phyloP scores from a whole-genome alignment of 2,329 filamentous ascomycete genomes.

The Tolypocladium ophioglossoides region DNA sequence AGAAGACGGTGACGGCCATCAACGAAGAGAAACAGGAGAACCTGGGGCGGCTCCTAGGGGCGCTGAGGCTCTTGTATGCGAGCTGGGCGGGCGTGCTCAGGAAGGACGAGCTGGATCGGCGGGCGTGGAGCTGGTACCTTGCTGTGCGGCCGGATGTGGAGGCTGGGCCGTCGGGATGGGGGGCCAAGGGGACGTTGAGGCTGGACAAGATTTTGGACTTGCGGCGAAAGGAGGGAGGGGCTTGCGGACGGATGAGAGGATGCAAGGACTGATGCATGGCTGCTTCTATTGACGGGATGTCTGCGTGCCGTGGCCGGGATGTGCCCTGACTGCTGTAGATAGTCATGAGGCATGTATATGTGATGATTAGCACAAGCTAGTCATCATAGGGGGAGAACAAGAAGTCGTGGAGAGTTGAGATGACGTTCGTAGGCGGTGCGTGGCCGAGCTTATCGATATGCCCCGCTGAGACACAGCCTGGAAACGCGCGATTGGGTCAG shows the following conservation, averaged over 20 bases:
- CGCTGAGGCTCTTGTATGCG: constrained; percentile 59
- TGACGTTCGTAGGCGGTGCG: background rate
- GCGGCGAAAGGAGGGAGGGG: constrained; percentile 18
- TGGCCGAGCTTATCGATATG: constrained; percentile 7
- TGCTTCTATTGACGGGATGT: background rate
- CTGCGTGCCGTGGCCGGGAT: background rate
- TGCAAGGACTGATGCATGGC: background rate
- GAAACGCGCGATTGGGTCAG: background rate
- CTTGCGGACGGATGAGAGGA: no score
- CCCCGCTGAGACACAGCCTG: constrained; percentile 1
- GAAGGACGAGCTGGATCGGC: constrained; percentile 57
- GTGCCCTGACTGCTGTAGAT: no score
- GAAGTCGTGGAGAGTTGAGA: background rate
- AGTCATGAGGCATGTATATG: background rate
- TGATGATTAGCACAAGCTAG: background rate
- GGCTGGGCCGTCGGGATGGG: constrained; percentile 67
- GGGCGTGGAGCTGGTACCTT: constrained; percentile 76
- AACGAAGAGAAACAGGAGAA: constrained; percentile 58
- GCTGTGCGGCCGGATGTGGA: constrained; percentile 67
- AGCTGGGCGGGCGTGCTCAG: constrained; percentile 62
- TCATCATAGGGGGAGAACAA: background rate
- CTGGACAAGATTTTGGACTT: constrained; percentile 56
- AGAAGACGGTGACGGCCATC: constrained; percentile 38
- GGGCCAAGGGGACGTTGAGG: constrained; percentile 62
- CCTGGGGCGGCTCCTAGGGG: constrained; percentile 56